These are phyloP conservation scores for Cyclotella distinguenda DNA, from an alignment of 108 stramenopile species.

Conservation along the genomic window DNA sequence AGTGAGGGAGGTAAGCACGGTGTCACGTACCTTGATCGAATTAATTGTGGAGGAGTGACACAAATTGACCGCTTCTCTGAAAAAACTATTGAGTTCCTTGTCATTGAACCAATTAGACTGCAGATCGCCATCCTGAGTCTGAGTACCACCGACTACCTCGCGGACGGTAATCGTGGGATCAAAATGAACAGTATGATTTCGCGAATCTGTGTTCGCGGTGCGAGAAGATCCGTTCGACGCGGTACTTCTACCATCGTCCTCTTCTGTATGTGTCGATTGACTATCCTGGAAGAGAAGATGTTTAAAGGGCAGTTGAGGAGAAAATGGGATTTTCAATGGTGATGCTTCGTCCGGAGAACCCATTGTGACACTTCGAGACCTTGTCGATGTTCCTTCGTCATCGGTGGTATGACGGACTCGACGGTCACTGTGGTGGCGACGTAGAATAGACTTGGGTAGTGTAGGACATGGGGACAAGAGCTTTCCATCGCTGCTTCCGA, in stretches of 20 bases:
- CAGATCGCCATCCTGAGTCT: background rate
- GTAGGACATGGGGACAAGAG: slow-evolving; percentile 11
- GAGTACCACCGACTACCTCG: slow-evolving; percentile 9
- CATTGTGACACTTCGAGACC: slow-evolving; percentile 1
- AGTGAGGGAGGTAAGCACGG: background rate
- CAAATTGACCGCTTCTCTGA: slow-evolving; percentile 27
- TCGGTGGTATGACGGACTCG: background rate
- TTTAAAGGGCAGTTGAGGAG: slow-evolving; percentile 2
- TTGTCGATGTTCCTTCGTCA: slow-evolving; percentile 3
- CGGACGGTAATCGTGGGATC: slow-evolving; percentile 42
- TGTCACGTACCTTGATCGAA: slow-evolving; percentile 9
- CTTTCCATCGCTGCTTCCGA: slow-evolving; percentile 8
- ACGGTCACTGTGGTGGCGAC: slow-evolving; percentile 13
- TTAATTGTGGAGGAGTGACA: slow-evolving; percentile 29
- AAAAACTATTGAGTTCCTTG: slow-evolving; percentile 24
- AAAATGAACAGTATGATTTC: slow-evolving; percentile 22
- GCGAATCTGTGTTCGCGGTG: background rate
- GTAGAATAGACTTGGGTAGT: slow-evolving; percentile 37
- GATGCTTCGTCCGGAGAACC: background rate
- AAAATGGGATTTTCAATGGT: background rate
- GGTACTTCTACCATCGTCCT: background rate
- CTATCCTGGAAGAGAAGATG: slow-evolving; percentile 13
- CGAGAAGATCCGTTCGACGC: background rate
- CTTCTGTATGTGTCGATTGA: background rate
- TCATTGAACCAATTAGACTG: slow-evolving; percentile 37